Evolutionary conservation across 1,139 yeast genomes (phyloP).

Genomic region (Pichia sp.): DNA sequence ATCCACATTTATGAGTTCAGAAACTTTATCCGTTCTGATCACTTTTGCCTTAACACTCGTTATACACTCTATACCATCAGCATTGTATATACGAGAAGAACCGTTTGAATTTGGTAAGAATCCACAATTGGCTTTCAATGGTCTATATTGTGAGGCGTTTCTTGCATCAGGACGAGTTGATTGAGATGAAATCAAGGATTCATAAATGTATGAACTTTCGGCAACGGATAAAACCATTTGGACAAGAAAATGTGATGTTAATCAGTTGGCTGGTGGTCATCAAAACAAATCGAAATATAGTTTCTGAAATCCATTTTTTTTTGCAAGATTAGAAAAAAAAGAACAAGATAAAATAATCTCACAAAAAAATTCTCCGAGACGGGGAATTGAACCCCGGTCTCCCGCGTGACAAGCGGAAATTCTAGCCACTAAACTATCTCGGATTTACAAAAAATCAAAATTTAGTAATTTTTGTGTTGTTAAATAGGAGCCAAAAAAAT

Average conservation of each 20-base stretch:
- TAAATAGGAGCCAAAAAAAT: no score
- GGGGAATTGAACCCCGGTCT: constrained; percentile 22
- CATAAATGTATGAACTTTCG: constrained; percentile 72
- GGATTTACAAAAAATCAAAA: constrained; percentile 6
- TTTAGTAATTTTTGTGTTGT: not conserved
- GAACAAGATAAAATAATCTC: not conserved
- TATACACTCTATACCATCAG: constrained; percentile 89
- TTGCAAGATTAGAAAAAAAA: not conserved
- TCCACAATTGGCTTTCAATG: constrained; percentile 73
- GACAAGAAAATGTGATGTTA: no score
- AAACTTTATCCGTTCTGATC: constrained; percentile 38
- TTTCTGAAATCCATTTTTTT: not conserved
- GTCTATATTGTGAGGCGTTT: constrained; percentile 64
- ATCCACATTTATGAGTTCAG: constrained; percentile 59
- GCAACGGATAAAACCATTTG: constrained; percentile 72
- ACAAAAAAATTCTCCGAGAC: constrained; percentile 16
- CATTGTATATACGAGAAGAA: constrained; percentile 74
- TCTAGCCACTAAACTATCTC: constrained; percentile 21
- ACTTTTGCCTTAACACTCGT: constrained; percentile 86
- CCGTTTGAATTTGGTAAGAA: constrained; percentile 87
- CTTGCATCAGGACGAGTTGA: constrained; percentile 57
- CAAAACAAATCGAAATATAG: no score
- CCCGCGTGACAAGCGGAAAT: constrained; percentile 23
- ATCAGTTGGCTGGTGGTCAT: no score
- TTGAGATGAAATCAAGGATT: constrained; percentile 43